Evolutionary conservation across 2,329 filamentous ascomycete genomes (phyloP), one percentile per base, ranked within the genome.

Genomic region (Amauroascus verrucosus): DNA sequence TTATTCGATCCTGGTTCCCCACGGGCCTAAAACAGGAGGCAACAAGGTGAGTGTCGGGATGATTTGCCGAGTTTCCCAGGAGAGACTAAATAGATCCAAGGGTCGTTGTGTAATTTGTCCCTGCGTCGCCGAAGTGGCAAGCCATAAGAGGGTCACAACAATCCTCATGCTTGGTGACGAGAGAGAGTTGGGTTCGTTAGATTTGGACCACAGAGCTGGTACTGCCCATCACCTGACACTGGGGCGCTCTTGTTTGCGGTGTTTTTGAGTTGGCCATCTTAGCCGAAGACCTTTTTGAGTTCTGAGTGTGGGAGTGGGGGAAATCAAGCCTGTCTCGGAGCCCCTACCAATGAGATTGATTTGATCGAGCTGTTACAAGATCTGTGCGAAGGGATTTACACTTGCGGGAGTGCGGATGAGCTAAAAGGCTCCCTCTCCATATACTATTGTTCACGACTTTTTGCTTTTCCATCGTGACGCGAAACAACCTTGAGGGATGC

Each of bases 321-420:
- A 24, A 32, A 11, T 11, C 33, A 26, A 45, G 49, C 30, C 40
- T 51, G 49, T 51, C 49, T 51, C 49, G 41, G 49, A 51, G 30
- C 24, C 30, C 49, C 49, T 51, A 26, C 49, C 49, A 51, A 51
- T 51, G 41, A 50, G 14, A 50, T 22, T 32, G 37, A 24, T 14
- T 20, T 30, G 37, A 37, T 51, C 14, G 32, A 37, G 16, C 11
- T 24, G 28, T 30, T 18, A 28, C 43, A 53, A 22, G 51, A 53
- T 53, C 51, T 53, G 43, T 47, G 49, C 41, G 49, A 50, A 50
- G 32, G 28, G 41, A 48, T 47, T 53, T 53, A 53, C 51, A 35
- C 35, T 53, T 33, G 51, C 51, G 51, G 51, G 44, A 47, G 33
- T 8, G 43, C 51, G 51, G 51, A 41, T 47, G 44, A 43, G 44